These are phyloP conservation scores for Boletales sp. DNA, from an alignment of 768 basidiomycete genomes.

Conservation along the genomic window DNA sequence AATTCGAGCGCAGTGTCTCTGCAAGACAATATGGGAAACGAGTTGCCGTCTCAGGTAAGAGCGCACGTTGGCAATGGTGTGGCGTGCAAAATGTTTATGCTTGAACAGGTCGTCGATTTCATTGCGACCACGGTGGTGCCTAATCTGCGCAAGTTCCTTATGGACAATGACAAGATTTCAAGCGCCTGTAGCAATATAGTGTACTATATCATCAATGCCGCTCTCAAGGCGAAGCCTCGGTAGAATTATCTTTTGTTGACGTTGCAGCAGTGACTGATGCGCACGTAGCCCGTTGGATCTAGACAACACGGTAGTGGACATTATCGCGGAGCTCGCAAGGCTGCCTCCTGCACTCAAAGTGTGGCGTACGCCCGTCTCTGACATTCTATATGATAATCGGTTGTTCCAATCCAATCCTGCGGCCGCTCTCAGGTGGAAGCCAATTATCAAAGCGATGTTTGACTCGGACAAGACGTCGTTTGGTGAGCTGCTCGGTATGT, in stretches of 20 bases:
- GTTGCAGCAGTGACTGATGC: conserved; percentile 4
- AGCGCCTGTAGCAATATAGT: conserved; percentile 80
- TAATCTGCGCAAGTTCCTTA: conserved; percentile 69
- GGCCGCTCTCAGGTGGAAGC: conserved; percentile 64
- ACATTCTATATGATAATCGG: conserved; percentile 80
- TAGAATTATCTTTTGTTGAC: conserved; percentile 28
- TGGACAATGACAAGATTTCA: conserved; percentile 80
- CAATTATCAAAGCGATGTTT: conserved; percentile 75
- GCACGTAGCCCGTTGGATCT: conserved; percentile 72
- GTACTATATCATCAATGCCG: conserved; percentile 79
- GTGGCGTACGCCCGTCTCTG: conserved; percentile 78
- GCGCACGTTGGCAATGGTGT: conserved; percentile 14
- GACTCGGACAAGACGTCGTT: conserved; percentile 86
- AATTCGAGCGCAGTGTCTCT: conserved; percentile 42
- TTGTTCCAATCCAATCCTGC: conserved; percentile 75
- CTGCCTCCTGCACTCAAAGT: conserved; percentile 76
- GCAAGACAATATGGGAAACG: conserved; percentile 29
- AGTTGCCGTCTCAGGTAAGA: conserved; percentile 28
- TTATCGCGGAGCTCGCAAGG: conserved; percentile 75
- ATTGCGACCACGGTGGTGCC: conserved; percentile 69
- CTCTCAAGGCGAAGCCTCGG: conserved; percentile 75
- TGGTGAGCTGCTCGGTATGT: conserved; percentile 75
- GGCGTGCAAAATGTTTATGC: conserved; percentile 2
- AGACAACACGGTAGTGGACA: conserved; percentile 59
- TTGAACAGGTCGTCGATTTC: conserved; percentile 64